Conservation (phyloP, 305 asterid genomes). For the Galium porrigens region DNA sequence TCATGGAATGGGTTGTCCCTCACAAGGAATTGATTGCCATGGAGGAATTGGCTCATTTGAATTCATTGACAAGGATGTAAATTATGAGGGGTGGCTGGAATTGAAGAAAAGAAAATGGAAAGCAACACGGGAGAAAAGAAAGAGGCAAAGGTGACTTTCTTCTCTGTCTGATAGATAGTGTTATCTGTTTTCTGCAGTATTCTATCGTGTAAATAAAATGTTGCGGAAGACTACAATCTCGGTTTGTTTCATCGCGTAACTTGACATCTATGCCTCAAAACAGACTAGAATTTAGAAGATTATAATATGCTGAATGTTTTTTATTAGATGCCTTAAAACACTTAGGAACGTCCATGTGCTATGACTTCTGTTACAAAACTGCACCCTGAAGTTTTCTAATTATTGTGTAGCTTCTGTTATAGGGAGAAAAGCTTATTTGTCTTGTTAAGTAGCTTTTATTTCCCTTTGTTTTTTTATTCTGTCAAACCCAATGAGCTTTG, state of each 20-base stretch:
- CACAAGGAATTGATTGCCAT: conserved; percentile 28
- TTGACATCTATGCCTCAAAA: not conserved
- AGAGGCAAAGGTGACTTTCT: conserved; percentile 58
- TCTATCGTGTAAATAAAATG: not conserved
- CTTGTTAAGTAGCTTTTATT: not conserved
- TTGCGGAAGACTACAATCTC: not conserved
- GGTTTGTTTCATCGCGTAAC: not conserved
- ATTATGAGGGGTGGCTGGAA: conserved; percentile 94
- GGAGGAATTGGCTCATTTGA: conserved; percentile 32
- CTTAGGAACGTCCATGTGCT: not conserved
- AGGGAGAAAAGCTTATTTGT: not conserved
- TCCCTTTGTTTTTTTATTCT: not conserved
- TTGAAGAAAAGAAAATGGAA: conserved; percentile 88
- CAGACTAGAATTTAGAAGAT: not conserved
- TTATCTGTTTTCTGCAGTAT: conserved; percentile 1
- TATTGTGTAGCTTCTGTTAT: not conserved
- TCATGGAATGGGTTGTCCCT: conserved; percentile 21
- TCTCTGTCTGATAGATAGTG: conserved; percentile 1
- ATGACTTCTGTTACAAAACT: not conserved
- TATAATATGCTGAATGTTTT: not conserved
- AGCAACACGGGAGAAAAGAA: conserved; percentile 61
- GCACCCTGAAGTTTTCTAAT: conserved; percentile 5
- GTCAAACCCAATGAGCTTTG: not conserved
- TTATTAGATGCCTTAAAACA: not conserved
- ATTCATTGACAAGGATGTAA: conserved; percentile 42